These are phyloP conservation scores for Xylaria sp. DNA, from an alignment of 2,329 filamentous ascomycete genomes.

Conservation along the genomic window DNA sequence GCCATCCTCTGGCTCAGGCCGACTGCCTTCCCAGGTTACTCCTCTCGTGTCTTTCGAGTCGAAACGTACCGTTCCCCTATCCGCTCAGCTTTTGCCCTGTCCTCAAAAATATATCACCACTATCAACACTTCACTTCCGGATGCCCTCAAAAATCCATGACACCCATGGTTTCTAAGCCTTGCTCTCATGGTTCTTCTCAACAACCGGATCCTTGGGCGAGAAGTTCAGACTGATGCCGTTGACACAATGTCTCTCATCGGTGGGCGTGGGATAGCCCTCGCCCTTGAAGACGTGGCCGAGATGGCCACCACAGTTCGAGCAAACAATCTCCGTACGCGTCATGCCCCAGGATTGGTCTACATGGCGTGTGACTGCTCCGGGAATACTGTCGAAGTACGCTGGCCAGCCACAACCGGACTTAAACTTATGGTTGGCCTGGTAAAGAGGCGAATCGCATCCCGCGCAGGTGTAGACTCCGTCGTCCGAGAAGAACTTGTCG, in stretches of 20 bases:
- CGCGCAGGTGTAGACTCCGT: slow-evolving; percentile 81
- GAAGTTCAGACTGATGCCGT: slow-evolving; percentile 86
- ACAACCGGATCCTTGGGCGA: slow-evolving; percentile 55
- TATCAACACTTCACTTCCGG: background rate
- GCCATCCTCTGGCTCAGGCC: too few species aligned
- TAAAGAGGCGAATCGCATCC: slow-evolving; percentile 86
- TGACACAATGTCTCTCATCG: slow-evolving; percentile 95
- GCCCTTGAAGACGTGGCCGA: slow-evolving; percentile 89
- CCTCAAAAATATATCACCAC: background rate
- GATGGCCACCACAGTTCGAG: slow-evolving; percentile 85
- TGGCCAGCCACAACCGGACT: slow-evolving; percentile 93
- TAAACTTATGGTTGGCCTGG: slow-evolving; percentile 91
- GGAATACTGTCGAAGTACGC: slow-evolving; percentile 96
- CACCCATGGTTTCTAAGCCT: slow-evolving; percentile 26
- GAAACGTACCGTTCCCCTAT: too few species aligned
- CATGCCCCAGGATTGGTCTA: slow-evolving; percentile 76
- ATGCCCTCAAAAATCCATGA: background rate
- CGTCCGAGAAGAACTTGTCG: slow-evolving; percentile 73
- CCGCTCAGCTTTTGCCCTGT: background rate
- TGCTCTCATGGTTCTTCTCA: slow-evolving; percentile 38
- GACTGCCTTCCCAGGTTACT: too few species aligned
- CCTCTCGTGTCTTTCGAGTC: too few species aligned
- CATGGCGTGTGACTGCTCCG: slow-evolving; percentile 77
- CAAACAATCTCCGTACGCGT: slow-evolving; percentile 88
- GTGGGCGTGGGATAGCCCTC: slow-evolving; percentile 80